phyloP scores from a whole-genome alignment of 805 yeast genomes.

The Hanseniaspora nectarophila region DNA sequence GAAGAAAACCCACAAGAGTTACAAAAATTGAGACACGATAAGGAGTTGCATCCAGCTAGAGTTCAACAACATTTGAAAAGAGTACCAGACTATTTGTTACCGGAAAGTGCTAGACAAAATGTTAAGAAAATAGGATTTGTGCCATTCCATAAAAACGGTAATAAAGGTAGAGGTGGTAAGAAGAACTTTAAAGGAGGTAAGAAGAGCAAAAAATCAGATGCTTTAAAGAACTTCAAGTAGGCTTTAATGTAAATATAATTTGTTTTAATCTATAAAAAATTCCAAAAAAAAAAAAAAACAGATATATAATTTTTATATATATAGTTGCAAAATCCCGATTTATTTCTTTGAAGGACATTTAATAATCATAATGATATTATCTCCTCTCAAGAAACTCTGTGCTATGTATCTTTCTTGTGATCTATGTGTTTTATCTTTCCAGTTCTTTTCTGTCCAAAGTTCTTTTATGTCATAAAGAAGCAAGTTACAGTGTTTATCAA shows the following conservation, averaged over 20 bases:
- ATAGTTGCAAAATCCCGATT: not conserved
- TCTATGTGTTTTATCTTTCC: constrained; percentile 36
- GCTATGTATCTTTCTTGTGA: constrained; percentile 69
- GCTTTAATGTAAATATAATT: too few relatives aligned
- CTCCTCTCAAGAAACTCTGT: constrained; percentile 89
- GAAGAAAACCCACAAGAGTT: constrained; percentile 96
- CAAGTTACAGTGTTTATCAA: constrained; percentile 92
- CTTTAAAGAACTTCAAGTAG: constrained; percentile 47
- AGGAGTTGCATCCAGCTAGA: constrained; percentile 71
- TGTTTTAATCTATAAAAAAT: too few relatives aligned
- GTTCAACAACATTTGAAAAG: constrained; percentile 76
- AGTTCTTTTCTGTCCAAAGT: constrained; percentile 58
- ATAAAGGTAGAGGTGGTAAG: constrained; percentile 33
- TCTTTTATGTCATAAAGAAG: constrained; percentile 87
- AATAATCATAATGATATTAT: constrained; percentile 76
- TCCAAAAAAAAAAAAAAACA: constrained; percentile 8
- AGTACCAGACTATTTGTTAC: constrained; percentile 84
- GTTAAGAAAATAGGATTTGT: constrained; percentile 53
- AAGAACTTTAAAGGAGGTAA: constrained; percentile 30
- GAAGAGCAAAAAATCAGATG: constrained; percentile 42
- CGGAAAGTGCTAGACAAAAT: constrained; percentile 56
- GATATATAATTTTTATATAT: not conserved
- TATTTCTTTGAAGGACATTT: constrained; percentile 33
- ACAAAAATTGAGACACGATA: constrained; percentile 79
- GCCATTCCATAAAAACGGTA: constrained; percentile 48